Evolutionary conservation across 2,329 filamentous ascomycete species (phyloP), one percentile per base, ranked within the genome.

Genomic region (Fusarium sp.): DNA sequence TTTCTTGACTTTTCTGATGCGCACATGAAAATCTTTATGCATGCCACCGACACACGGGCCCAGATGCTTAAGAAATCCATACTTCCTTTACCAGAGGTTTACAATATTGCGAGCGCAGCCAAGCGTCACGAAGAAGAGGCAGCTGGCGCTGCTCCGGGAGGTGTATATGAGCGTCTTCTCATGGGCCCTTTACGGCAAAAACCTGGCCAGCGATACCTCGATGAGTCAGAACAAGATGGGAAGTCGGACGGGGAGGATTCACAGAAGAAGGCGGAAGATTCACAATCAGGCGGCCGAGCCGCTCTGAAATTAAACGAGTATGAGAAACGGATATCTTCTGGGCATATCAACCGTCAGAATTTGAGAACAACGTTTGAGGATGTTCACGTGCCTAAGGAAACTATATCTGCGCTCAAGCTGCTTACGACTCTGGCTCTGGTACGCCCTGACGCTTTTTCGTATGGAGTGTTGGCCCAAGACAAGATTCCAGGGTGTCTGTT

Each of bases 401-500:
- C 94, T 4, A 92, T 97, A 30, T 93, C 96, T 24, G 92, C 94
- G 2, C 85, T 99, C 58, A 94, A 95, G 78, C 93, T 94, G 8
- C 86, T 98, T 53, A 99, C 96, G 0, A 93, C 93, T 1, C 84
- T 99, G 20, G 96, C 94, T 1, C 85, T 99, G 8, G 85, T 93
- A 53, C 90, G 95, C 0, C 96, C 96, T 0, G 94, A 98, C 67
- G 95, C 94, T n/a, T 99, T 98, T 81, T 91, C 90, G 13, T 99
- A 99, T 73, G 96, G 96, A 80, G 93, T 99, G 6, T 87, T 99
- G 15, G 92, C 94, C 3, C 93, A 90, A 1, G 94, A 98, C 77
- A 92, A 94, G 74, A 97, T 99, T 51, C 93, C 94, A 0, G 96
- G 96, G 16, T 90, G 96, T 49, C 87, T 97, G 1, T 84, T 97